Evolutionary conservation across 495 filamentous ascomycete genomes (phyloP), one percentile per base, ranked within the genome.

Genomic region (Amphirosellinia nigrospora): DNA sequence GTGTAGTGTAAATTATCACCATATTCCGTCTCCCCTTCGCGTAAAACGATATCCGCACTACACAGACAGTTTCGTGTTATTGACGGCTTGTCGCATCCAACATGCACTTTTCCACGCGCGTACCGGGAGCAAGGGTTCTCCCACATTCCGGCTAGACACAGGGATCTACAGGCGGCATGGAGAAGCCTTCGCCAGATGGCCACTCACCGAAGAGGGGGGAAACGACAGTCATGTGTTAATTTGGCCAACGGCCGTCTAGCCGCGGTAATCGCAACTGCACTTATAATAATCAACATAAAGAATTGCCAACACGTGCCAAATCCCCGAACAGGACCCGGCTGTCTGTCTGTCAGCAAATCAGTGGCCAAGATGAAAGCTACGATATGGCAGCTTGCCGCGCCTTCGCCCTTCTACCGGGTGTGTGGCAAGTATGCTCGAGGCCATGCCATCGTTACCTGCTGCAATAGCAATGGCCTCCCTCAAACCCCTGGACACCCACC

Each of bases 371-470:
- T 64, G 45, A 55, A 39, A 55, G 53, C 62, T 62, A 66, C 52
- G 62, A 66, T 52, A 59, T 52, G 43, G 50, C 52, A 48, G n/a
- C 15, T 48, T 58, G 60, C 68, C 61, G 68, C n/a, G 48, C 13
- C 61, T 59, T 58, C 63, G 7, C 15, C 36, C 16, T 64, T 16
- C 68, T 26, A 16, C 63, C 39, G 21, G 15, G 50, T 66, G 75
- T 70, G 74, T 68, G 73, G 38, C 21, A 39, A 62, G 59, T 48
- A 64, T 45, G n/a, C 43, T 43, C 26, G 64, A 63, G 55, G 52
- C 66, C 26, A 50, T 23, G 34, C 30, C 46, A 65, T 38, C 36
- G 10, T 8, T 64, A 39, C 43, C 30, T 46, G 32, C 46, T 21
- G 46, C 32, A 53, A 65, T 39, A 32, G 32, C 21, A 21, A 30